These are phyloP conservation scores for Penicillium sp. DNA, from an alignment of 2,329 filamentous ascomycete genomes.

Conservation along the genomic window DNA sequence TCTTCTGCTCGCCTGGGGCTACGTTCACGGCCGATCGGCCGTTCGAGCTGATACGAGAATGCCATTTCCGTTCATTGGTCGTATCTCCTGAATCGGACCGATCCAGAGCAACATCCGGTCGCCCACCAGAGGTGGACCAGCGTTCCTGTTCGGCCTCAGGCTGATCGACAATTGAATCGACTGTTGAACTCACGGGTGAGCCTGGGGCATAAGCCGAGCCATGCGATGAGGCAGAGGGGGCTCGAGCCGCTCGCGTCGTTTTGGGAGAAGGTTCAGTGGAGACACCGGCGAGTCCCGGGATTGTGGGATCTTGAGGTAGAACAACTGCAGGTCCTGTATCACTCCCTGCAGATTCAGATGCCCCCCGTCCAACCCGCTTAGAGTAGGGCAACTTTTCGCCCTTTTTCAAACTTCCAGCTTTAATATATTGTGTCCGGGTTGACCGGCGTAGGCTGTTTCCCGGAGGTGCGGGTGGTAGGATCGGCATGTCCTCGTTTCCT, in stretches of 20 bases:
- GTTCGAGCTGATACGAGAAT: constrained; percentile 56
- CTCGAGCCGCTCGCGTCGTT: constrained; percentile 40
- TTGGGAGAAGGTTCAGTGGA: constrained; percentile 38
- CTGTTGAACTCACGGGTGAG: constrained; percentile 24
- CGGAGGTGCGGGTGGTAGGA: constrained; percentile 70
- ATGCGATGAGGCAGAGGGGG: constrained; percentile 41
- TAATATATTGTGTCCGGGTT: constrained; percentile 86
- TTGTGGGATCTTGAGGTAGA: constrained; percentile 34
- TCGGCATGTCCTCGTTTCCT: constrained; percentile 71
- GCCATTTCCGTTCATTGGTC: constrained; percentile 50
- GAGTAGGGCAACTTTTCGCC: constrained; percentile 73
- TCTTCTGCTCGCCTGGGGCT: constrained; percentile 47
- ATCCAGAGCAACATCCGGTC: constrained; percentile 18
- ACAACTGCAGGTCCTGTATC: constrained; percentile 42
- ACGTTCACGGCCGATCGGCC: constrained; percentile 55
- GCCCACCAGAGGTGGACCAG: constrained; percentile 15
- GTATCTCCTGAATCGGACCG: constrained; percentile 33
- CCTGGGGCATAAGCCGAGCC: constrained; percentile 20
- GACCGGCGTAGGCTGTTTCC: constrained; percentile 82
- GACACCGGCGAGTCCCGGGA: constrained; percentile 35
- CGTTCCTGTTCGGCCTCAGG: constrained; percentile 23
- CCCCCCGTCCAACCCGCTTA: constrained; percentile 62
- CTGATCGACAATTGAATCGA: constrained; percentile 31
- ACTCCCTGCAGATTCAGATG: constrained; percentile 57
- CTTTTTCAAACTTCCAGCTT: constrained; percentile 73